Conservation (phyloP, 2,329 filamentous ascomycete genomes). For the Furcasterigmium furcatum region DNA sequence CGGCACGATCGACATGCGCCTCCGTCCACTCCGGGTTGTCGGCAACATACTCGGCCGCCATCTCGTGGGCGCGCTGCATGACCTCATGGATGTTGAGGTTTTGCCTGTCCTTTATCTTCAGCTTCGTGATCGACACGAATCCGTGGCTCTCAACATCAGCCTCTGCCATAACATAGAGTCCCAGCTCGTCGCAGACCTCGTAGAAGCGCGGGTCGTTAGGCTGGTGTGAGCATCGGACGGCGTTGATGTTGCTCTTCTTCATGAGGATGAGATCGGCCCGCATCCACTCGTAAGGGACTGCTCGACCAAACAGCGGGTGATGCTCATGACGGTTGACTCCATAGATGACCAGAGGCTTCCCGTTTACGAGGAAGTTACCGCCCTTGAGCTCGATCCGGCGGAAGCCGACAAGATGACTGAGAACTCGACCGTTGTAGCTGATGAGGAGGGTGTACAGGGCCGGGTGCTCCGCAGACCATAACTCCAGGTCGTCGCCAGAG, state of each 20-base stretch:
- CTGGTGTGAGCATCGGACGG: slow-evolving; percentile 66
- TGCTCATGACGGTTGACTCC: slow-evolving; percentile 72
- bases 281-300: slow-evolving; percentile 58
- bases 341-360: slow-evolving; percentile 60
- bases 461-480: slow-evolving; percentile 69
- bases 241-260: slow-evolving; percentile 69
- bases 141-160: slow-evolving; percentile 53
- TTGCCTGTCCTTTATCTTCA: too few species aligned
- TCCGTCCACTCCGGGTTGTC: slow-evolving; percentile 59
- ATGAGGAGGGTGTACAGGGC: slow-evolving; percentile 50
- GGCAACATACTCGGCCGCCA: slow-evolving; percentile 51
- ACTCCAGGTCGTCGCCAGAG: slow-evolving; percentile 40
- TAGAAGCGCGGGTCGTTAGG: slow-evolving; percentile 58
- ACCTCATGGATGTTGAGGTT: too few species aligned
- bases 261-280: slow-evolving; percentile 59
- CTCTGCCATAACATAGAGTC: slow-evolving; percentile 61
- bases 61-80: too few species aligned
- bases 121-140: slow-evolving; percentile 33
- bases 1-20: slow-evolving; percentile 64
- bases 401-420: slow-evolving; percentile 61
- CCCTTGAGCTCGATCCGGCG: slow-evolving; percentile 57
- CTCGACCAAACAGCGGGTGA: slow-evolving; percentile 56
- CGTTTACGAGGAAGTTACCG: slow-evolving; percentile 62
- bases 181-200: slow-evolving; percentile 59
- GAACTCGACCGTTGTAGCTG: slow-evolving; percentile 12